phyloP scores from a whole-genome alignment of 352 stramenopile species.

The Globisporangium paddicum region DNA sequence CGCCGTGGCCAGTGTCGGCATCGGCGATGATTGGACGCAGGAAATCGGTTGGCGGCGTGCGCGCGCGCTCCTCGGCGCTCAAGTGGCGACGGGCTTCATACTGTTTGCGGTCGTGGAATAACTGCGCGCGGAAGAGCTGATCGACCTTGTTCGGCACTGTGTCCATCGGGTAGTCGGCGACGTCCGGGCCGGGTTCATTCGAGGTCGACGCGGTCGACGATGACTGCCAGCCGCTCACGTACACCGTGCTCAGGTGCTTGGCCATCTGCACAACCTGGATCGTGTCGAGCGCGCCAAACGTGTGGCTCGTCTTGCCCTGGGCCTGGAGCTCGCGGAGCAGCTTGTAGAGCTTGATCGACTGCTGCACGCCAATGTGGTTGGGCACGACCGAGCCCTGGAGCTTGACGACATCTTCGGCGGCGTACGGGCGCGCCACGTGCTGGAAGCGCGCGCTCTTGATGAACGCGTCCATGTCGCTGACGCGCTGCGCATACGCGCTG shows the following conservation, averaged over 20 bases:
- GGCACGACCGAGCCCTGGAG: conserved; percentile 71
- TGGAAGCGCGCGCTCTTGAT: conserved; percentile 71
- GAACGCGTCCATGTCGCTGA: conserved; percentile 74
- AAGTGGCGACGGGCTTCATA: conserved; percentile 90
- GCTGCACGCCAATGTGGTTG: conserved; percentile 36
- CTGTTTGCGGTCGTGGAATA: conserved; percentile 97
- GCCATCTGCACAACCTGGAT: conserved; percentile 96
- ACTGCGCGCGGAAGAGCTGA: conserved; percentile 96
- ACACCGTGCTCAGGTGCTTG: conserved; percentile 93
- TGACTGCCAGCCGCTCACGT: conserved; percentile 98
- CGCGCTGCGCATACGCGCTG: conserved; percentile 46
- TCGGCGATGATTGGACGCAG: conserved; percentile 96
- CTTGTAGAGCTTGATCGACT: conserved; percentile 86
- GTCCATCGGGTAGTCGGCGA: conserved; percentile 98
- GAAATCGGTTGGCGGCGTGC: conserved; percentile 91
- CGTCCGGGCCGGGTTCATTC: conserved; percentile 95
- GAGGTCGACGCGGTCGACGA: conserved; percentile 92
- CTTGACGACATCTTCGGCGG: conserved; percentile 81
- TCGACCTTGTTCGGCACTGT: conserved; percentile 98
- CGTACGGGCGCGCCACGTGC: conserved; percentile 76
- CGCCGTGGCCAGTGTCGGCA: conserved; percentile 96
- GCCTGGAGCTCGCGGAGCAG: conserved; percentile 80
- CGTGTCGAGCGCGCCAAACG: conserved; percentile 88
- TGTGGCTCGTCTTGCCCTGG: conserved; percentile 79
- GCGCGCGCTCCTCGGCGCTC: conserved; percentile 70